phyloP scores from a whole-genome alignment of 129 eudicot species.

The Tanacetum coccineum region DNA sequence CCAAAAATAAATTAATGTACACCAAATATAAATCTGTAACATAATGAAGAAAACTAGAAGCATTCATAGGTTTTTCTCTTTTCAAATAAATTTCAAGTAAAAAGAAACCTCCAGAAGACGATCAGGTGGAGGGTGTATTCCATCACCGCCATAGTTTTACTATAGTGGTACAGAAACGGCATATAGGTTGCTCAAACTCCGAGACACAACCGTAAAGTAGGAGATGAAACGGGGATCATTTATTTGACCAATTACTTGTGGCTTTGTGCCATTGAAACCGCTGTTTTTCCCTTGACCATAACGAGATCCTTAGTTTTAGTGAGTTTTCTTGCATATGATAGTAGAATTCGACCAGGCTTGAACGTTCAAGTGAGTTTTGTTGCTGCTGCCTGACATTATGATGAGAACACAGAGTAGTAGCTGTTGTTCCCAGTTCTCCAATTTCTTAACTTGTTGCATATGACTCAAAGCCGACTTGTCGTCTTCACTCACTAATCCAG shows the following conservation, averaged over 20 bases:
- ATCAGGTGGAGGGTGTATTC: slow-evolving; percentile 61
- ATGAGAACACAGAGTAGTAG: slow-evolving; percentile 28
- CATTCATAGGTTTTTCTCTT: neutral
- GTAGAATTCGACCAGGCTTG: slow-evolving; percentile 30
- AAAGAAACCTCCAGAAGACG: slow-evolving; percentile 69
- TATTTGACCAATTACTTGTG: slow-evolving; percentile 43
- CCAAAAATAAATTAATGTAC: neutral
- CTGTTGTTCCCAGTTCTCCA: slow-evolving; percentile 69
- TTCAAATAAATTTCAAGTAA: neutral
- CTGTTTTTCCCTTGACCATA: slow-evolving; percentile 24
- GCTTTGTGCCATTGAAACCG: slow-evolving; percentile 26
- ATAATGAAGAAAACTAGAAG: neutral
- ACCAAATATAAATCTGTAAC: neutral
- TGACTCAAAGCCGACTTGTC: slow-evolving; percentile 35
- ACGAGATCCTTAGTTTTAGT: slow-evolving; percentile 20
- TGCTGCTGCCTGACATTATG: slow-evolving; percentile 21
- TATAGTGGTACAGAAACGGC: slow-evolving; percentile 50
- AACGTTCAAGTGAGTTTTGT: slow-evolving; percentile 21
- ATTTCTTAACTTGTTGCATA: slow-evolving; percentile 43
- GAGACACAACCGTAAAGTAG: slow-evolving; percentile 70
- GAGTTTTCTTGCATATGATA: slow-evolving; percentile 55
- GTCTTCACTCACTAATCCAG: slow-evolving; percentile 51
- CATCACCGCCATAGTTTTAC: slow-evolving; percentile 41
- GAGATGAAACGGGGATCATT: slow-evolving; percentile 65
- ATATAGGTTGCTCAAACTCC: slow-evolving; percentile 58